Evolutionary conservation across 1,284 basidiomycete species (phyloP).

Genomic region (Phellopilus nigrolimitatus): DNA sequence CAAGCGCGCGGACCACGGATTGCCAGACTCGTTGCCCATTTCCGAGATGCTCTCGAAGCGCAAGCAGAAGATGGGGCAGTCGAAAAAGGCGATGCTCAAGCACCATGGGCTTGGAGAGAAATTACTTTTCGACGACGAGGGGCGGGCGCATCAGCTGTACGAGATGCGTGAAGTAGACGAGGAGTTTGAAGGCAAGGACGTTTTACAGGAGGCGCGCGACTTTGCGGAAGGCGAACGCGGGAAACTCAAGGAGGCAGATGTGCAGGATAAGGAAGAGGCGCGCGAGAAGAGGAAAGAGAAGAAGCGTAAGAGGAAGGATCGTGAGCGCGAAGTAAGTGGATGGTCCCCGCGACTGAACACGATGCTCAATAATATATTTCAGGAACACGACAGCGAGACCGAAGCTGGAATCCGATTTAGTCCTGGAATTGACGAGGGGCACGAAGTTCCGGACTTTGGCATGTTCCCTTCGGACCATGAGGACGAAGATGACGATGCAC

Average conservation of each 20-base stretch:
- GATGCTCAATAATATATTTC: neutral
- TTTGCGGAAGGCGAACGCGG: constrained; percentile 56
- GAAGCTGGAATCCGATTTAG: constrained; percentile 31
- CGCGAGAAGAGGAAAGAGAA: constrained; percentile 86
- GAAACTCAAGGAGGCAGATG: constrained; percentile 69
- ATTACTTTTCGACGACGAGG: constrained; percentile 85
- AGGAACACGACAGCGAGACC: constrained; percentile 24
- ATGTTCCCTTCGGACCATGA: constrained; percentile 41
- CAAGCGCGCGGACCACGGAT: constrained; percentile 84
- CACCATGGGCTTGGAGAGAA: constrained; percentile 61
- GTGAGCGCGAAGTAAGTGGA: constrained; percentile 62
- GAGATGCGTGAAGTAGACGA: constrained; percentile 73
- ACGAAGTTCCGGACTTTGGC: constrained; percentile 71
- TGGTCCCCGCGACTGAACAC: constrained; percentile 13
- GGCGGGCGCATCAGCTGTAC: constrained; percentile 73
- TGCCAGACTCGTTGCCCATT: constrained; percentile 40
- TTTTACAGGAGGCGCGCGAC: constrained; percentile 57
- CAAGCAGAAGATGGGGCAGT: constrained; percentile 66
- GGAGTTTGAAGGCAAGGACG: constrained; percentile 51
- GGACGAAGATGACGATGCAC: constrained; percentile 36
- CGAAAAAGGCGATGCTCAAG: constrained; percentile 74
- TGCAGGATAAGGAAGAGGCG: constrained; percentile 76
- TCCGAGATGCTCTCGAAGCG: constrained; percentile 45
- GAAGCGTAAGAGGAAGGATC: constrained; percentile 81
- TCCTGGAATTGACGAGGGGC: constrained; percentile 48